phyloP scores from a whole-genome alignment of 345 rosid species.

The Raphanus raphanistrum region DNA sequence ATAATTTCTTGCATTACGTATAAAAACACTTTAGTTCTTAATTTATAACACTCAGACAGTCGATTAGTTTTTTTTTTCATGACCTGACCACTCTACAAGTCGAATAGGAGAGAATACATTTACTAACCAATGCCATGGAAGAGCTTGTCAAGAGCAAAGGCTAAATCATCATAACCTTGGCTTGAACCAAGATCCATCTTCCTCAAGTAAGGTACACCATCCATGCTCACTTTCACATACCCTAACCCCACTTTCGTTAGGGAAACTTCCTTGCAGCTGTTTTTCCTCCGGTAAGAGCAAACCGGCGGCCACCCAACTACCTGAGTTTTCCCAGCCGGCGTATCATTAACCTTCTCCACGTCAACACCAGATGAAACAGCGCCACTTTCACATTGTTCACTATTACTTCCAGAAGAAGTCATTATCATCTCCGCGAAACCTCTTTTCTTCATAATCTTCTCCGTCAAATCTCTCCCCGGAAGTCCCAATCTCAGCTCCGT shows the following conservation, averaged over 20 bases:
- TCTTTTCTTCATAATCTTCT: slow-evolving; percentile 66
- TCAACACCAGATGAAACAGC: slow-evolving; percentile 30
- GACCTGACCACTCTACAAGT: slow-evolving; percentile 1
- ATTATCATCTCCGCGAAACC: slow-evolving; percentile 56
- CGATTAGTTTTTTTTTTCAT: neutral
- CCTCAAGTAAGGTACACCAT: slow-evolving; percentile 82
- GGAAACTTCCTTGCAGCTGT: slow-evolving; percentile 38
- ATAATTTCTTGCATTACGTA: slow-evolving; percentile 11
- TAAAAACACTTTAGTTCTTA: neutral
- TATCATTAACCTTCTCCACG: slow-evolving; percentile 33
- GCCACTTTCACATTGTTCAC: slow-evolving; percentile 35
- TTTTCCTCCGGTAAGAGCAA: slow-evolving; percentile 75
- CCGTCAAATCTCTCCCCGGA: slow-evolving; percentile 41
- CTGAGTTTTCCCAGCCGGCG: slow-evolving; percentile 48
- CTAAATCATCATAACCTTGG: slow-evolving; percentile 60
- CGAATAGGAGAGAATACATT: neutral
- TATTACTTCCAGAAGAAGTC: slow-evolving; percentile 38
- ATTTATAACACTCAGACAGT: neutral
- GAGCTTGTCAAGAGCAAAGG: slow-evolving; percentile 67
- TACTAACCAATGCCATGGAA: slow-evolving; percentile 65
- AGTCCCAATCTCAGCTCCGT: slow-evolving; percentile 90
- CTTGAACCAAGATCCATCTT: slow-evolving; percentile 70
- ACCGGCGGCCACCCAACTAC: slow-evolving; percentile 99
- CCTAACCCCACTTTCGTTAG: slow-evolving; percentile 34
- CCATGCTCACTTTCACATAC: slow-evolving; percentile 89